Base-by-base conservation (phyloP, 2,329 filamentous ascomycete genomes). In the Penicillium janthinellum region DNA sequence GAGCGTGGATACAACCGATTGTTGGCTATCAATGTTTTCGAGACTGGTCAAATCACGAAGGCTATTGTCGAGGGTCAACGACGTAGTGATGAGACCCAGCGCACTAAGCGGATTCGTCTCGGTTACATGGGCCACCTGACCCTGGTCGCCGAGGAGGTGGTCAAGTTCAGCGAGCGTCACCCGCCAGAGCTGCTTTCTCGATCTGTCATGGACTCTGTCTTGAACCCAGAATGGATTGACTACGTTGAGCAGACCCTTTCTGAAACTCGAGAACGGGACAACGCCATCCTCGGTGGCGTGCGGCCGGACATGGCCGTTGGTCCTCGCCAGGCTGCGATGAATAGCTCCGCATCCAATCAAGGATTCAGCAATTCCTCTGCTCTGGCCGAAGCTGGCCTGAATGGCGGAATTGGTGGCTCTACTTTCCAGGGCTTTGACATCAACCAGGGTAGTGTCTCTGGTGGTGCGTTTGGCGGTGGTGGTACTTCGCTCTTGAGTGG, bases 91-190 rank as follows among this genome's bases (percentile, higher is more conserved):
- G 88, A 91, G 73, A 91, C 92, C 0, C 92, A 98, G 76, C 81
- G 85, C 60, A 87, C 90, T 72, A 91, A 86, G 64, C 92, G 91
- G 75, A 97, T 96, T 77, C 89, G 95, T 51, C 88, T 98, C 75
- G 95, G 95, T 42, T 99, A 98, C 79, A 99, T 99, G 93, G 95
- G 95, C 3, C 95, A 99, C 75, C 82, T 99, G 53, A 99, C 95
- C 0, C 84, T 99, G 31, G 97, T 99, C 61, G 94, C 95, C 34
- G 95, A 99, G 77, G 95, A 99, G 77, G 95, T 99, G 17, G 92
- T 98, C 73, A 99, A 98, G 77, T 98, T 99, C 73, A 96, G 92
- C 38, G 95, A 97, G 77, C 88, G 95, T 56, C 91, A 97, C 75
- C 90, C 94, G 3, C 90, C 92, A 0, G 93, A 98, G 77, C 81